Conservation (phyloP, 805 yeast genomes). For the Yueomyces sp. region DNA sequence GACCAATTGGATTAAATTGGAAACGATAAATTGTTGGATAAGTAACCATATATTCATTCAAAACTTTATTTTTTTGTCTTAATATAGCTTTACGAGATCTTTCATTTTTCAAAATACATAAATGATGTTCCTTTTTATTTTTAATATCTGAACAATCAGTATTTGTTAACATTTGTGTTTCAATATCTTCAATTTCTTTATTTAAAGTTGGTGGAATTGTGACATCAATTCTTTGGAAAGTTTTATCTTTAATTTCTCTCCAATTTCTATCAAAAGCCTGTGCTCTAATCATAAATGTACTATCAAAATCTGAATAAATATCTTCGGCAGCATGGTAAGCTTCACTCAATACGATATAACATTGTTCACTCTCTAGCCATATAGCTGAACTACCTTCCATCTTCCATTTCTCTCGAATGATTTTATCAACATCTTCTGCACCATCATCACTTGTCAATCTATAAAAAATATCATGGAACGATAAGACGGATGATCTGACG, state of each 20-base stretch:
- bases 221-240: slow-evolving; percentile 23
- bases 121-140: slow-evolving; percentile 7
- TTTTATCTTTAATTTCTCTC: slow-evolving; percentile 29
- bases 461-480: neutral
- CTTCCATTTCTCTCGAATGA: slow-evolving; percentile 23
- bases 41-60: slow-evolving; percentile 4
- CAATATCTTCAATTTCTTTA: slow-evolving; percentile 13
- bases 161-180: slow-evolving; percentile 2
- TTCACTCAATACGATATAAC: slow-evolving; percentile 28
- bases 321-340: slow-evolving; percentile 23
- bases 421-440: slow-evolving; percentile 1
- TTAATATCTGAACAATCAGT: slow-evolving; percentile 18
- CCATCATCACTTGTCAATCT: neutral
- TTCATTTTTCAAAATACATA: slow-evolving; percentile 10
- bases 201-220: slow-evolving; percentile 15
- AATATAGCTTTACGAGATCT: slow-evolving; percentile 8
- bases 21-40: slow-evolving; percentile 6
- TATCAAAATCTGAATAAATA: slow-evolving; percentile 23
- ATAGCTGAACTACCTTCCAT: slow-evolving; percentile 3
- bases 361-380: slow-evolving; percentile 27
- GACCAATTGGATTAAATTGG: slow-evolving; percentile 2
- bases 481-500: neutral
- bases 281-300: slow-evolving; percentile 27
- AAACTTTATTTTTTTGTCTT: slow-evolving; percentile 2
- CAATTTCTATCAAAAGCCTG: slow-evolving; percentile 34